Percentiles rank a stretch among this genome's conserved stretches.
phyloP scores from a whole-genome alignment of 148 eudicot genomes.

The Oxyria digyna region DNA sequence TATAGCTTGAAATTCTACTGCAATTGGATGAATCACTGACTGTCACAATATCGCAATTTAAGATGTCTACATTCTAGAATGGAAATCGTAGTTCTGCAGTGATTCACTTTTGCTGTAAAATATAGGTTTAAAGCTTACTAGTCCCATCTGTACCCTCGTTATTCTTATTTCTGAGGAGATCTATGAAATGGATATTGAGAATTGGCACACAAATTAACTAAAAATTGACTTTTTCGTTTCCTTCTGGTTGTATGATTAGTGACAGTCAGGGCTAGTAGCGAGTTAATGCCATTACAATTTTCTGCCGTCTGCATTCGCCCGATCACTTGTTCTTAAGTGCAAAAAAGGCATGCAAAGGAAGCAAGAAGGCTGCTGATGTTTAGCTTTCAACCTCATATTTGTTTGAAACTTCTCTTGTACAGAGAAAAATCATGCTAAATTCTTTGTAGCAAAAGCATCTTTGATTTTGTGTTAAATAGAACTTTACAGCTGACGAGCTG shows the following conservation, averaged over 20 bases:
- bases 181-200: background rate
- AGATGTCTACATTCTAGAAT: background rate
- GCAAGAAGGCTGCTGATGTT: conserved; percentile 15
- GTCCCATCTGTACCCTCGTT: background rate
- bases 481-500: background rate
- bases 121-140: background rate
- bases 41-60: background rate
- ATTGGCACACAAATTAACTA: background rate
- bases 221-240: background rate
- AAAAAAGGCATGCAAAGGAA: conserved; percentile 6
- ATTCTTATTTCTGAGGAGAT: background rate
- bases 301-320: background rate
- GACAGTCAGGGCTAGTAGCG: background rate
- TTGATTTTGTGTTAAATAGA: background rate
- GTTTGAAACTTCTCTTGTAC: conserved; percentile 9
- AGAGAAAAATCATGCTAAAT: conserved; percentile 13
- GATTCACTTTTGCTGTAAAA: background rate
- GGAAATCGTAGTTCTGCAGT: background rate
- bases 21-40: background rate
- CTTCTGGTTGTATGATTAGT: background rate
- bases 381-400: conserved; percentile 6
- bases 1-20: background rate
- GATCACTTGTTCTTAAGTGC: background rate
- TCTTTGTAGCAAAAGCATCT: conserved; percentile 10
- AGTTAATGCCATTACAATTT: background rate